Conservation (phyloP, 768 basidiomycete species). For the Goffeauzyma gilvescens region DNA sequence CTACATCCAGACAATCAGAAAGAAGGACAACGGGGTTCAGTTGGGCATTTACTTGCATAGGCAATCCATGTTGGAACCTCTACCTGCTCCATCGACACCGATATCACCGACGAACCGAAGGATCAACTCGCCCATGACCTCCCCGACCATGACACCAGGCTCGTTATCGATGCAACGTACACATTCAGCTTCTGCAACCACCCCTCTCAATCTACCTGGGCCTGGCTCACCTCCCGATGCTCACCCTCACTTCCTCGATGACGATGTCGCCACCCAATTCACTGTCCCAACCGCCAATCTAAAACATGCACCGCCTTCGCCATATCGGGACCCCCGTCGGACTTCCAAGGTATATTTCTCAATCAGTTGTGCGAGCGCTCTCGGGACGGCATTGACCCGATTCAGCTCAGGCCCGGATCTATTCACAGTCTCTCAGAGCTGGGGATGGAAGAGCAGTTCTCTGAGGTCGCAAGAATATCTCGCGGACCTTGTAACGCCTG, state of each 20-base stretch:
- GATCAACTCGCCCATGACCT: too few species aligned
- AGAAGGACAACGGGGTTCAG: constrained; percentile 48
- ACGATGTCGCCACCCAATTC: too few species aligned
- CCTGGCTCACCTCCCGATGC: too few species aligned
- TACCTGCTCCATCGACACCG: constrained; percentile 56
- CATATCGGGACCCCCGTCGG: constrained; percentile 19
- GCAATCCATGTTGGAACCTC: constrained; percentile 58
- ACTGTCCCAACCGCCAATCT: too few species aligned
- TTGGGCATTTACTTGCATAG: constrained; percentile 77
- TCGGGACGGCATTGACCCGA: constrained; percentile 60
- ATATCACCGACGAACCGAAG: too few species aligned
- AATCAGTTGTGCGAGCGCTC: constrained; percentile 60
- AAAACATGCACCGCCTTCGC: too few species aligned
- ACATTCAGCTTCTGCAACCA: too few species aligned
- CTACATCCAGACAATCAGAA: constrained; percentile 70
- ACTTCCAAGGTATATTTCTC: constrained; percentile 44
- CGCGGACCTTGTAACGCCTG: constrained; percentile 9
- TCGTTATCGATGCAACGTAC: too few species aligned
- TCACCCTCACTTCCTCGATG: too few species aligned
- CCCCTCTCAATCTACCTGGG: too few species aligned
- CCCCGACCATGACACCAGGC: too few species aligned
- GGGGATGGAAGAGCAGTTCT: constrained; percentile 72
- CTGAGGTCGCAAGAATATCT: constrained; percentile 39
- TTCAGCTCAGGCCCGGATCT: constrained; percentile 53
- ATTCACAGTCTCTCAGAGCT: constrained; percentile 68